Evolutionary conservation across 2,329 filamentous ascomycete genomes (phyloP).

Genomic region (Parastagonospora nodorum): DNA sequence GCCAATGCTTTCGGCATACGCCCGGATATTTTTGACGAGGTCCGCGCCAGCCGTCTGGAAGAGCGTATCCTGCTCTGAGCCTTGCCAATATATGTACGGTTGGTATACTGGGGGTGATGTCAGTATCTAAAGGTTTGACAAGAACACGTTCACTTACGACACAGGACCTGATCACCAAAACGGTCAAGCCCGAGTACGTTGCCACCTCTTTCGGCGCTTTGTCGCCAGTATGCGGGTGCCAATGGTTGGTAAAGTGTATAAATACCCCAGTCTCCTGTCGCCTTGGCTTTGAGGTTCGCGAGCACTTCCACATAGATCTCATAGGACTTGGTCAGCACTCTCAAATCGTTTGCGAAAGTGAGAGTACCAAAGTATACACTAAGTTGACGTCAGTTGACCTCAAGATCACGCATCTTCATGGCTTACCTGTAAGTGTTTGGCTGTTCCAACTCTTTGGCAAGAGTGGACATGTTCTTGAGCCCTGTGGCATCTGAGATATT

Average conservation of each 20-base stretch:
- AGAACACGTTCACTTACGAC: slow-evolving; percentile 15
- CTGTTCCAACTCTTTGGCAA: slow-evolving; percentile 23
- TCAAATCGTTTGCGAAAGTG: slow-evolving; percentile 41
- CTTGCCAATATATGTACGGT: slow-evolving; percentile 28
- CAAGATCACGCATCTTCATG: not conserved
- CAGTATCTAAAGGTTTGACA: not conserved
- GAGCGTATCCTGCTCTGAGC: slow-evolving; percentile 21
- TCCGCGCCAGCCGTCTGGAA: slow-evolving; percentile 24
- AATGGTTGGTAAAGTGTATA: slow-evolving; percentile 47
- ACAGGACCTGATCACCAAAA: slow-evolving; percentile 19
- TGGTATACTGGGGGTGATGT: slow-evolving; percentile 19
- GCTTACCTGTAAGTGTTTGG: slow-evolving; percentile 18
- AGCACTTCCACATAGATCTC: slow-evolving; percentile 49
- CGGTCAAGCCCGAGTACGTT: slow-evolving; percentile 48
- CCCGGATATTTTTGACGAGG: slow-evolving; percentile 17
- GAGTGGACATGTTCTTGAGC: slow-evolving; percentile 29
- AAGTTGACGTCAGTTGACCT: not conserved
- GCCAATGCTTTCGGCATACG: slow-evolving; percentile 24
- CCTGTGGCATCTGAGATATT: slow-evolving; percentile 29
- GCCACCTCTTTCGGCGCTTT: slow-evolving; percentile 45
- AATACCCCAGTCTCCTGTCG: slow-evolving; percentile 39
- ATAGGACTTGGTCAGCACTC: slow-evolving; percentile 45
- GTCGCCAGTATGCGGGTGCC: slow-evolving; percentile 43
- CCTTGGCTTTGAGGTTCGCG: slow-evolving; percentile 33
- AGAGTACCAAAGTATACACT: slow-evolving; percentile 31